These are phyloP conservation scores for Pythium aristosporum DNA, from an alignment of 352 stramenopile species.

Conservation along the genomic window DNA sequence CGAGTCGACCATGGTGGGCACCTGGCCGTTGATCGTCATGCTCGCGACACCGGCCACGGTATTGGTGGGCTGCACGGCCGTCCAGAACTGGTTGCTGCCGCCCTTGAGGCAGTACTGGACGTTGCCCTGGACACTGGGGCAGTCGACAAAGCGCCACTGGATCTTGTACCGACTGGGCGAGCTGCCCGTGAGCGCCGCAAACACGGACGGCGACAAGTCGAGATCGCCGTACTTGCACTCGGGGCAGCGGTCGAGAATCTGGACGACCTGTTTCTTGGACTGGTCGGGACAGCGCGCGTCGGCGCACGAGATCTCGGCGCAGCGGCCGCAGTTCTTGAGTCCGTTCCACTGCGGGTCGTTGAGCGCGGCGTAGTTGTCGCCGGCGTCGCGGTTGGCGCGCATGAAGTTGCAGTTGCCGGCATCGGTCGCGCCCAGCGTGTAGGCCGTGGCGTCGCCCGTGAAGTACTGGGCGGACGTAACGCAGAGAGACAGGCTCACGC, in stretches of 20 bases:
- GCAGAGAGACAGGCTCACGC: background rate
- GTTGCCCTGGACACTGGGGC: slow-evolving; percentile 30
- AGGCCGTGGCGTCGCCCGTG: slow-evolving; percentile 24
- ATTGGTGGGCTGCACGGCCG: slow-evolving; percentile 62
- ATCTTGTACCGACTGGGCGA: slow-evolving; percentile 29
- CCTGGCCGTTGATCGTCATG: slow-evolving; percentile 51
- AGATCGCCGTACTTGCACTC: slow-evolving; percentile 49
- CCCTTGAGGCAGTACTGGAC: slow-evolving; percentile 54
- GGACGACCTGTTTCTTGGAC: slow-evolving; percentile 42
- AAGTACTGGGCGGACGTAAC: slow-evolving; percentile 13
- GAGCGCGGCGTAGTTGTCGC: slow-evolving; percentile 57
- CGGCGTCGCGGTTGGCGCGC: slow-evolving; percentile 35
- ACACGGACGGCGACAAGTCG: slow-evolving; percentile 48
- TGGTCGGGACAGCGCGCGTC: slow-evolving; percentile 38
- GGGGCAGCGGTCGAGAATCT: slow-evolving; percentile 69
- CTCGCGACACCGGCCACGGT: slow-evolving; percentile 45
- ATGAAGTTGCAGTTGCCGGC: slow-evolving; percentile 63
- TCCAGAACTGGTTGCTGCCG: slow-evolving; percentile 59
- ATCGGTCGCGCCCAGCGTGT: slow-evolving; percentile 21
- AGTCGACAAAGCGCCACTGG: slow-evolving; percentile 47
- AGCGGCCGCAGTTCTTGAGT: slow-evolving; percentile 42
- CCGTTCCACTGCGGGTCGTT: slow-evolving; percentile 56
- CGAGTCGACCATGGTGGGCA: slow-evolving; percentile 54
- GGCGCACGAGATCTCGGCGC: slow-evolving; percentile 34
- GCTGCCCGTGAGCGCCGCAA: slow-evolving; percentile 34